Evolutionary conservation across 2,329 filamentous ascomycete genomes (phyloP).

Genomic region (Alternaria tenuissima): DNA sequence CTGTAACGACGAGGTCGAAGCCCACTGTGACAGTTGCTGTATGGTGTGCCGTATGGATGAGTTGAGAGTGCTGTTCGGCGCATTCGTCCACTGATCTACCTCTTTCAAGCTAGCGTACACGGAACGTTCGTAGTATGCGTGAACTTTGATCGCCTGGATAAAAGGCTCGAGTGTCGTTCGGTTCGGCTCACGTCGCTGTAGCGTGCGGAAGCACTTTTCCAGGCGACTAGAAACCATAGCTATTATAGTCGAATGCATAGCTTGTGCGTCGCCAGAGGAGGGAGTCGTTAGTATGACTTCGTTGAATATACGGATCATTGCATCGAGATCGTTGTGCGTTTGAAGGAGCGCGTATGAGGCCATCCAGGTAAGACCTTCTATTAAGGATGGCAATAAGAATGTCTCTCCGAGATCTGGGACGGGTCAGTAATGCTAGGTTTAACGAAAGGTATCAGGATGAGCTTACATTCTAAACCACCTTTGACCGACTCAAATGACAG

Average conservation of each 20-base stretch:
- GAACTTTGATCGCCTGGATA: conserved; percentile 68
- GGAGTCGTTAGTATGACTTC: conserved; percentile 75
- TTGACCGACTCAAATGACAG: conserved; percentile 75
- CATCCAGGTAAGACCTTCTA: conserved; percentile 76
- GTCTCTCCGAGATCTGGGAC: conserved; percentile 75
- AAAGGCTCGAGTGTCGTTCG: conserved; percentile 76
- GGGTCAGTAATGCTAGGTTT: conserved; percentile 3
- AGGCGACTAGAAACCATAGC: conserved; percentile 75
- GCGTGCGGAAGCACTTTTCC: conserved; percentile 70
- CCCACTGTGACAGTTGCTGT: conserved; percentile 72
- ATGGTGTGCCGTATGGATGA: conserved; percentile 68
- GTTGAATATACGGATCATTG: conserved; percentile 75
- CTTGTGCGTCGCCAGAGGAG: conserved; percentile 74
- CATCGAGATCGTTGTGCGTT: conserved; percentile 68
- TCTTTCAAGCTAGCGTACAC: conserved; percentile 71
- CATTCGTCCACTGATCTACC: conserved; percentile 71
- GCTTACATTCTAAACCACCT: conserved; percentile 76
- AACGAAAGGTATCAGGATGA: neutral
- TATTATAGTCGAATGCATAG: conserved; percentile 75
- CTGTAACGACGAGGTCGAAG: conserved; percentile 59
- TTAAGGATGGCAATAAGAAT: conserved; percentile 79
- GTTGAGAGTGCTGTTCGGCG: conserved; percentile 64
- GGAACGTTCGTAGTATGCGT: conserved; percentile 67
- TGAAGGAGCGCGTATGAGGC: conserved; percentile 74
- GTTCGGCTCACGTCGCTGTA: conserved; percentile 71